phyloP scores from a whole-genome alignment of 805 yeast genomes.

The Yarrowia porcina region DNA sequence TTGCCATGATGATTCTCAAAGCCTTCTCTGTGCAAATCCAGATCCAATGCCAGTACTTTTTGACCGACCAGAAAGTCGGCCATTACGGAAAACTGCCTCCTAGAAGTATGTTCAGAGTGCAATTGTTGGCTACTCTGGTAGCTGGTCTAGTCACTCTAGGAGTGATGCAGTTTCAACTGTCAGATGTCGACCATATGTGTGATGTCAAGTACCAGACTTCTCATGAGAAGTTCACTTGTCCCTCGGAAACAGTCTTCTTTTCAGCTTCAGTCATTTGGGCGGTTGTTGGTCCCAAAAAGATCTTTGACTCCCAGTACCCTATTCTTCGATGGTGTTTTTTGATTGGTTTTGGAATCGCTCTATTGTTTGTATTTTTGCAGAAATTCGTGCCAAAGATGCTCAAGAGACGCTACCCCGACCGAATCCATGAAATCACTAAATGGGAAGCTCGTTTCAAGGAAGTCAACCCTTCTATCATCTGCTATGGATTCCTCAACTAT shows the following conservation, averaged over 20 bases:
- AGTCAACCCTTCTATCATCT: not conserved
- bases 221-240: constrained; percentile 36
- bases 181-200: constrained; percentile 36
- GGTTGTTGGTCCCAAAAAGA: constrained; percentile 48
- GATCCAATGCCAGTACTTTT: constrained; percentile 58
- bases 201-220: constrained; percentile 17
- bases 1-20: constrained; percentile 52
- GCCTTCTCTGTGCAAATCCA: constrained; percentile 47
- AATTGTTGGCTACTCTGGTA: constrained; percentile 45
- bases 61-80: constrained; percentile 56
- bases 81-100: constrained; percentile 62
- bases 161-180: constrained; percentile 38
- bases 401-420: not conserved
- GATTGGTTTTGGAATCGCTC: constrained; percentile 33
- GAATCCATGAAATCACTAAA: not conserved
- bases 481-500: constrained; percentile 36
- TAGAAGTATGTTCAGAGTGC: constrained; percentile 51
- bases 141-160: constrained; percentile 37
- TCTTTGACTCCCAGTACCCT: constrained; percentile 39
- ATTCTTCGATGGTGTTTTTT: constrained; percentile 31
- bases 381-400: constrained; percentile 29
- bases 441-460: constrained; percentile 1
- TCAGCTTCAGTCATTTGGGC: constrained; percentile 48
- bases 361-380: constrained; percentile 7
- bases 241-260: constrained; percentile 45